Conservation (phyloP, 257 asterid genomes). For the Solanum okadae region DNA sequence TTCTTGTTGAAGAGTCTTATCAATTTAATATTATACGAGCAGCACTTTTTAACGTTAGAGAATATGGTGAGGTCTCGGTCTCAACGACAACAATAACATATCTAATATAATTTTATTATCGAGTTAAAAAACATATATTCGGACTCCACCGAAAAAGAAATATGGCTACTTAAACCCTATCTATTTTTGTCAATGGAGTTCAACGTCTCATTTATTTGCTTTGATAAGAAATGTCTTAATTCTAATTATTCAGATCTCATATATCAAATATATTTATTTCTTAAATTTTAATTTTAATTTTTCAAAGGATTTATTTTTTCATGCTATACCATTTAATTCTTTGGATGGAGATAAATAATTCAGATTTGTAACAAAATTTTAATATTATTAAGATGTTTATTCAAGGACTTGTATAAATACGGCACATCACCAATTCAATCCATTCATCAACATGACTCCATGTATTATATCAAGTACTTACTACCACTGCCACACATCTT, state of each 20-base stretch:
- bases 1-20: background rate
- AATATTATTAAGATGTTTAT: background rate
- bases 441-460: background rate
- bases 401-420: background rate
- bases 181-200: background rate
- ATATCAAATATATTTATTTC: background rate
- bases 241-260: background rate
- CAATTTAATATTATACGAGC: background rate
- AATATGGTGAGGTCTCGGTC: background rate
- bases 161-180: background rate
- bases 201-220: background rate
- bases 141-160: background rate
- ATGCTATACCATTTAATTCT: background rate
- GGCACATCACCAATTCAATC: background rate
- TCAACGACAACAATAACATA: accelerated
- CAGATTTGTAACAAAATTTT: background rate
- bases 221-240: background rate
- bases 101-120: background rate
- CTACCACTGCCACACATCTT: background rate
- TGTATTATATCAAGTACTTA: background rate
- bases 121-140: background rate
- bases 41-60: background rate
- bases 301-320: background rate
- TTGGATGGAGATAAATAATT: background rate
- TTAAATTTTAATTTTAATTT: background rate